phyloP scores from a whole-genome alignment of 176 grass and related monocot genomes.

The Phragmites australis region DNA sequence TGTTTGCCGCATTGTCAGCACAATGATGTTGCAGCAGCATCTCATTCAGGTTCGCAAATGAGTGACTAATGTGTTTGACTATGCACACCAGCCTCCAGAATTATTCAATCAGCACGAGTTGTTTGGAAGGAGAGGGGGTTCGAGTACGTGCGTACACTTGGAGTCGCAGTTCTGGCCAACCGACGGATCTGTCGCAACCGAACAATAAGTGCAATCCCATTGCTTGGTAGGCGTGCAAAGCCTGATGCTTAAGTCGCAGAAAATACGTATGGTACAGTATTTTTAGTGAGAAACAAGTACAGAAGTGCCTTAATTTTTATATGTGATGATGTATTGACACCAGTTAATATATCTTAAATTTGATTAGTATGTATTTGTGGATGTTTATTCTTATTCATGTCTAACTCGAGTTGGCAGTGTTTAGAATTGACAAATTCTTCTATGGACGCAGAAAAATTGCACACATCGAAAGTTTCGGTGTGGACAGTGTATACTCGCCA shows the following conservation, averaged over 20 bases:
- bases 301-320: too few relatives aligned
- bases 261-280: constrained; percentile 23
- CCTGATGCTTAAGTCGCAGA: constrained; percentile 41
- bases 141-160: constrained; percentile 16
- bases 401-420: too few relatives aligned
- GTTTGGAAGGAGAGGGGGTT: neutral
- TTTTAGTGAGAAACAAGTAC: too few relatives aligned
- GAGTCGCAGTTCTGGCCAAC: constrained; percentile 47
- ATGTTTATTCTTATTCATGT: too few relatives aligned
- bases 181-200: constrained; percentile 37
- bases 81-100: neutral
- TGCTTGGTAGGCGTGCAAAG: constrained; percentile 42
- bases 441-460: too few relatives aligned
- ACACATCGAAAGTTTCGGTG: too few relatives aligned
- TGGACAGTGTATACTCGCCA: too few relatives aligned
- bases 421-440: too few relatives aligned
- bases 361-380: too few relatives aligned
- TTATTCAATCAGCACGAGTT: neutral
- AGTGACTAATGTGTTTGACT: constrained; percentile 24
- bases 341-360: too few relatives aligned
- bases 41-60: constrained; percentile 16
- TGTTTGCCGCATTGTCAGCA: constrained; percentile 21
- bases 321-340: too few relatives aligned
- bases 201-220: constrained; percentile 29
- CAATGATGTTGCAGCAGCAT: constrained; percentile 1